Conservation (phyloP, 2,329 filamentous ascomycete genomes). For the Lasiodiplodia hormozganensis region DNA sequence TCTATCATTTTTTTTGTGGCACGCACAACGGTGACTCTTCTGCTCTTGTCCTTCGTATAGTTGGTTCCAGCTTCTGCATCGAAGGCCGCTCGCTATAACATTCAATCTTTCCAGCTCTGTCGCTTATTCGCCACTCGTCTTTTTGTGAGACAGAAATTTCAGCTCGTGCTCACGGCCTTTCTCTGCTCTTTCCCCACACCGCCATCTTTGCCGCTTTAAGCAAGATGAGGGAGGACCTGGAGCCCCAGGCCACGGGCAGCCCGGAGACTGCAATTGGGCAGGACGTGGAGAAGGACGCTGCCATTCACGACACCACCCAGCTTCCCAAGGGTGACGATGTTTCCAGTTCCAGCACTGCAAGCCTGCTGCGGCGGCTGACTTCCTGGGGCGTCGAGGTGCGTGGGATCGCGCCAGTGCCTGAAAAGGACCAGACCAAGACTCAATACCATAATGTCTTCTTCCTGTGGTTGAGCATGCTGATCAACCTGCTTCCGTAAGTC, state of each 20-base stretch:
- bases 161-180: not conserved
- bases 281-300: not conserved
- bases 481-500: slow-evolving; percentile 64
- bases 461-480: slow-evolving; percentile 65
- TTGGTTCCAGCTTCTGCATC: not conserved
- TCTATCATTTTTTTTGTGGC: not conserved
- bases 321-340: not conserved
- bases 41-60: not conserved
- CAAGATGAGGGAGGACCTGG: not conserved
- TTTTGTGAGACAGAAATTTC: not conserved
- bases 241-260: not conserved
- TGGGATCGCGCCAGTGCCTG: slow-evolving; percentile 63
- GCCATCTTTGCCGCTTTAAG: not conserved
- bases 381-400: slow-evolving; percentile 39
- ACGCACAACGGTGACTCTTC: not conserved
- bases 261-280: not conserved
- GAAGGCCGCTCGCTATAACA: not conserved
- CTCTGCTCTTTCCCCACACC: not conserved
- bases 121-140: not conserved
- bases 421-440: slow-evolving; percentile 61
- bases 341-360: slow-evolving; percentile 5
- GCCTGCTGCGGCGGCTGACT: slow-evolving; percentile 6
- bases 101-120: not conserved
- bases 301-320: not conserved
- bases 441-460: slow-evolving; percentile 65